phyloP scores from a whole-genome alignment of 345 rosid species.

The Diplotaxis tenuifolia region DNA sequence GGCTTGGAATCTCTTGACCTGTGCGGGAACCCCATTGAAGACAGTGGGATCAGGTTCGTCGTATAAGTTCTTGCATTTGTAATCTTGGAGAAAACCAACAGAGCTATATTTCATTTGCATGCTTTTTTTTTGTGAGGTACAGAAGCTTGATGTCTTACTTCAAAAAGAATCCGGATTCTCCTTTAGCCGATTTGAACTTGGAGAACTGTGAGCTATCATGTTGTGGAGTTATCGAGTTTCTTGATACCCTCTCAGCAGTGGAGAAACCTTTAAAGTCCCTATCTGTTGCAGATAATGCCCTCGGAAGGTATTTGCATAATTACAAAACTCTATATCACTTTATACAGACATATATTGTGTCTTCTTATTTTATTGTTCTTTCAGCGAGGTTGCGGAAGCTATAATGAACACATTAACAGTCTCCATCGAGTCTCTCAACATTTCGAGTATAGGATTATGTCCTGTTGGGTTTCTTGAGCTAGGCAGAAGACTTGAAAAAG shows the following conservation, averaged over 20 bases:
- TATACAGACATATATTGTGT: conserved; percentile 10
- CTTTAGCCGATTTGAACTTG: conserved; percentile 56
- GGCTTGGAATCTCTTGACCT: conserved; percentile 70
- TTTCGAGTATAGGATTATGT: conserved; percentile 79
- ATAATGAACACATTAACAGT: conserved; percentile 49
- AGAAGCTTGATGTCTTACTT: conserved; percentile 75
- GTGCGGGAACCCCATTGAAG: conserved; percentile 79
- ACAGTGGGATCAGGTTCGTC: conserved; percentile 72
- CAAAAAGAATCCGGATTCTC: conserved; percentile 46
- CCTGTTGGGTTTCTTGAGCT: conserved; percentile 66
- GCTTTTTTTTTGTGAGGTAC: conserved; percentile 32
- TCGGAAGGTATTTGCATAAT: conserved; percentile 56
- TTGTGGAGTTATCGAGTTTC: conserved; percentile 55
- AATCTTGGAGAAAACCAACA: neutral
- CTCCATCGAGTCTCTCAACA: conserved; percentile 51
- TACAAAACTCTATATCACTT: neutral
- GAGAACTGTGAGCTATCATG: conserved; percentile 77
- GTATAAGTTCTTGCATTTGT: conserved; percentile 21
- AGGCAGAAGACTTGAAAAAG: conserved; percentile 36
- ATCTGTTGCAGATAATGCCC: conserved; percentile 74
- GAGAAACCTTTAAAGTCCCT: conserved; percentile 52
- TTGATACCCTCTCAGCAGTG: conserved; percentile 51
- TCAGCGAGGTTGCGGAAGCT: conserved; percentile 65
- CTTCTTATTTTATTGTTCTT: conserved; percentile 23
- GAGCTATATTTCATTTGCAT: conserved; percentile 29